These are phyloP conservation scores for Plasmodium ovale DNA, from an alignment of 169 alveolate species.

Conservation along the genomic window DNA sequence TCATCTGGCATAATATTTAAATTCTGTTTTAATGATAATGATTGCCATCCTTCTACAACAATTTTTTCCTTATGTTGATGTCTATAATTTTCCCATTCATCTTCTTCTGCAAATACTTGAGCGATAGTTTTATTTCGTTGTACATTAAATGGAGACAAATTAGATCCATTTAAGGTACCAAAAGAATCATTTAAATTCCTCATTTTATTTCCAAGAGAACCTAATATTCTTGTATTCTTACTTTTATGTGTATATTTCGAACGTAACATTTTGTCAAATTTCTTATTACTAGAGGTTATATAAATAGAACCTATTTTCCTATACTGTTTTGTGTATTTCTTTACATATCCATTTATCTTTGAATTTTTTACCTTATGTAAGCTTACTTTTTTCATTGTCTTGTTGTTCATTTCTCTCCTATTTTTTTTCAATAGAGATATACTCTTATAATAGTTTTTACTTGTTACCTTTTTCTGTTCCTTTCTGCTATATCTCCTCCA, in stretches of 20 bases:
- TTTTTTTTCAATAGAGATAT: constrained; percentile 11
- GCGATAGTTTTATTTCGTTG: constrained; percentile 77
- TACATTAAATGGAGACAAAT: constrained; percentile 19
- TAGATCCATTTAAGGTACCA: constrained; percentile 37
- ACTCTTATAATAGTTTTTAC: not conserved
- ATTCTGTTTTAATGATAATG: constrained; percentile 81
- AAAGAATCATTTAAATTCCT: constrained; percentile 36
- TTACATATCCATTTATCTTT: constrained; percentile 32
- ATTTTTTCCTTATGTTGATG: constrained; percentile 78
- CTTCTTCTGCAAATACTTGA: constrained; percentile 84
- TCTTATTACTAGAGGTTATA: constrained; percentile 30
- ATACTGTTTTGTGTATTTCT: constrained; percentile 25
- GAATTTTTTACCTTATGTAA: constrained; percentile 18
- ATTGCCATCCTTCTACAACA: constrained; percentile 83
- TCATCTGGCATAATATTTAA: constrained; percentile 85
- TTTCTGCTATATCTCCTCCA: too few species aligned
- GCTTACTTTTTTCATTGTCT: constrained; percentile 45
- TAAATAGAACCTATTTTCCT: constrained; percentile 22
- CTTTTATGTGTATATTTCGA: constrained; percentile 22
- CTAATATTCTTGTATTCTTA: constrained; percentile 28
- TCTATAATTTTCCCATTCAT: constrained; percentile 85
- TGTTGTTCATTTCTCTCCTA: constrained; percentile 4
- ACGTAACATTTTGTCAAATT: constrained; percentile 53
- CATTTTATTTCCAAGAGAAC: constrained; percentile 7
- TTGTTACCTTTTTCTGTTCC: not conserved